Evolutionary conservation across 306 rosid species (phyloP).

Genomic region (Cyamopsis tetragonoloba): DNA sequence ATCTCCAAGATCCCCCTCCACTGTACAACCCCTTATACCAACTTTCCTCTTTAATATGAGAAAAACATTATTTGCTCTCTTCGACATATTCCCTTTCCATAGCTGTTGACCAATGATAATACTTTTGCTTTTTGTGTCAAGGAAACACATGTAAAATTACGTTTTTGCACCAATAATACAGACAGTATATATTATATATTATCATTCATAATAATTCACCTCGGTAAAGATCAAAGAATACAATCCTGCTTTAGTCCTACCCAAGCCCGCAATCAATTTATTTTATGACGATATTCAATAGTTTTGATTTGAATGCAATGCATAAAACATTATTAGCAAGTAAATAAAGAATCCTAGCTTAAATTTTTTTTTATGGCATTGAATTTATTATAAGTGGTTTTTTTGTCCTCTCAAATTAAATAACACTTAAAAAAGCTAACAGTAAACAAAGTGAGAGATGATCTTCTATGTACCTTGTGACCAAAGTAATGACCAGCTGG

Average conservation of each 20-base stretch:
- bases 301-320: not conserved
- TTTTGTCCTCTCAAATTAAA: constrained; percentile 10
- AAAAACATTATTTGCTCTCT: not conserved
- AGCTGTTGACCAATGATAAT: not conserved
- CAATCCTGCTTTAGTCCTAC: not conserved
- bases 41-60: not conserved
- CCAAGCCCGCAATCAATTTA: not conserved
- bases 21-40: not conserved
- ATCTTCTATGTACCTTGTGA: constrained; percentile 70
- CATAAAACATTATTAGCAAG: not conserved
- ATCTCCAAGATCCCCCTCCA: not conserved
- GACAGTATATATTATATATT: no score
- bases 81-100: not conserved
- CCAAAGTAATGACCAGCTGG: constrained; percentile 99
- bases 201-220: not conserved
- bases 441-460: constrained; percentile 5
- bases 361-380: not conserved
- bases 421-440: not conserved
- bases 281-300: not conserved
- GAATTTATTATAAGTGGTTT: not conserved
- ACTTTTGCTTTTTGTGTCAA: not conserved
- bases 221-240: not conserved
- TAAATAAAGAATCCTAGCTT: not conserved
- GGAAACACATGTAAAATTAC: no score
- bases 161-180: not conserved